Evolutionary conservation across 1,284 basidiomycete genomes (phyloP).

Genomic region (Ustilago loliicola): DNA sequence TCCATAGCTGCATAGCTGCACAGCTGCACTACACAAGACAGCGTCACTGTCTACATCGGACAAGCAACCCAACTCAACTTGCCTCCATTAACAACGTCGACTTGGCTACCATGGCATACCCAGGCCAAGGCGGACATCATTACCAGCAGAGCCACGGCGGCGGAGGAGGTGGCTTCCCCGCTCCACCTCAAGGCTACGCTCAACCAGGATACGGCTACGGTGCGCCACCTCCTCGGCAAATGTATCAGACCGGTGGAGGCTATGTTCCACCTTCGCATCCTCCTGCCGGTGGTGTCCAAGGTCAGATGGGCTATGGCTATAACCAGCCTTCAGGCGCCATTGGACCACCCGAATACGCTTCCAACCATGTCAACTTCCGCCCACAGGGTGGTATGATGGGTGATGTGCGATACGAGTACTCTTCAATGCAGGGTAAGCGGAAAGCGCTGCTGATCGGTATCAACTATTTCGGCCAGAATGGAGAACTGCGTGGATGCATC

Average conservation of each 20-base stretch:
- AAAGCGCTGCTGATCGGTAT: conserved; percentile 70
- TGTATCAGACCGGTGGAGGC: conserved; percentile 26
- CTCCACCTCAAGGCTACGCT: conserved; percentile 39
- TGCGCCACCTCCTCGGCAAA: conserved; percentile 35
- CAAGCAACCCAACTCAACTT: background rate
- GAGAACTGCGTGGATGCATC: conserved; percentile 68
- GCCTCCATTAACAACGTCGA: background rate
- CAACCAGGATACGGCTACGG: conserved; percentile 52
- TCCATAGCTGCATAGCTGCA: too few relatives aligned
- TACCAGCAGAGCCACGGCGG: conserved; percentile 53
- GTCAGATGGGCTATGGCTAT: conserved; percentile 53
- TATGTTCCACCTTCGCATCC: conserved; percentile 44
- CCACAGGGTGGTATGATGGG: conserved; percentile 65
- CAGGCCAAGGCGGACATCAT: conserved; percentile 61
- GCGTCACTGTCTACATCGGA: too few relatives aligned
- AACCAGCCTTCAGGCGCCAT: conserved; percentile 38
- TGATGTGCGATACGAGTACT: conserved; percentile 66
- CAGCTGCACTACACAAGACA: too few relatives aligned
- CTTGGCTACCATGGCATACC: conserved; percentile 53
- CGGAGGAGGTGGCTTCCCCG: conserved; percentile 37
- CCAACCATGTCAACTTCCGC: conserved; percentile 54
- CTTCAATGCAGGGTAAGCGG: conserved; percentile 66
- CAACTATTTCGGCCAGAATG: conserved; percentile 64
- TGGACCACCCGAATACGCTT: conserved; percentile 63
- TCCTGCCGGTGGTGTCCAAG: conserved; percentile 41